Evolutionary conservation across 805 yeast species (phyloP).

Genomic region (Cyberlindnera veronae): DNA sequence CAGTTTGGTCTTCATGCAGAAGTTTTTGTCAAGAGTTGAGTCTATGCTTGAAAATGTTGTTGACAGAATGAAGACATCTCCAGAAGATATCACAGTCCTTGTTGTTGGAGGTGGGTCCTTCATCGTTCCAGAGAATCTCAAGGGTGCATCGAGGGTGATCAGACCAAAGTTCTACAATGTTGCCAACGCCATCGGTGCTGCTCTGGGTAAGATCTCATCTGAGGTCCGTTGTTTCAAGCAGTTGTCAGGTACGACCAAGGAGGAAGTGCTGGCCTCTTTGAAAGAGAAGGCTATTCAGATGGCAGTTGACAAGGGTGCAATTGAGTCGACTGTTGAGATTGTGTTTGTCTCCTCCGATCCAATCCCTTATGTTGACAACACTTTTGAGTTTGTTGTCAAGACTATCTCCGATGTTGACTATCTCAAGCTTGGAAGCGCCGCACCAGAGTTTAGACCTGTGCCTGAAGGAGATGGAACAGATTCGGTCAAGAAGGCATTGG

Average conservation of each 20-base stretch:
- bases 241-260: conserved; percentile 15
- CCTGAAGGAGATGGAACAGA: neutral
- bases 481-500: conserved; percentile 6
- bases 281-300: conserved; percentile 20
- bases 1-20: too few species aligned
- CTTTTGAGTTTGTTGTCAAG: conserved; percentile 24
- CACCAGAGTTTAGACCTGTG: conserved; percentile 9
- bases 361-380: conserved; percentile 31
- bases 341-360: conserved; percentile 28
- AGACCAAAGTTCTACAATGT: conserved; percentile 40
- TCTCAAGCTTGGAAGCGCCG: conserved; percentile 19
- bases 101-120: conserved; percentile 51
- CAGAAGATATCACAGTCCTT: conserved; percentile 41
- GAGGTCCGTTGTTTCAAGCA: conserved; percentile 12
- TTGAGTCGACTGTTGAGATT: conserved; percentile 23
- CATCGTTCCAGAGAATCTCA: conserved; percentile 35
- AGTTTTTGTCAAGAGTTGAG: conserved; percentile 17
- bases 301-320: conserved; percentile 28
- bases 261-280: conserved; percentile 20
- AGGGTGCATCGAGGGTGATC: conserved; percentile 41
- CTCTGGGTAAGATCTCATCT: conserved; percentile 41
- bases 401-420: conserved; percentile 21
- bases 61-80: conserved; percentile 43
- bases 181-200: conserved; percentile 52
- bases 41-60: conserved; percentile 35